Conservation (phyloP, 345 rosid species). For the Eucalyptus marginata region DNA sequence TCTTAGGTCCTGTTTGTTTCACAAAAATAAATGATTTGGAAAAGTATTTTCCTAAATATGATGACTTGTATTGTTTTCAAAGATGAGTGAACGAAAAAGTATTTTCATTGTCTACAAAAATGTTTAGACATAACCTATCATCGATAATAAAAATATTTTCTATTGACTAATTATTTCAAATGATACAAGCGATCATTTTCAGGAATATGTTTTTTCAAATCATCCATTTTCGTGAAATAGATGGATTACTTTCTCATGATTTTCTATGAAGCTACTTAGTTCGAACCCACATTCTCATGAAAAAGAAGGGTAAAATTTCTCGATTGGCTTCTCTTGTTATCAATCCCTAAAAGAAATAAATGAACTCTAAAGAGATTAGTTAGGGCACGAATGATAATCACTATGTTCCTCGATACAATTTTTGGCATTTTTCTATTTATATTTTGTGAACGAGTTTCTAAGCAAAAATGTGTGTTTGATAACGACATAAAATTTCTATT, state of each 20-base stretch:
- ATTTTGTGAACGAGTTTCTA: no score
- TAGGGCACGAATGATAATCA: no score
- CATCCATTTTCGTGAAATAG: background rate
- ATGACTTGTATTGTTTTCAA: background rate
- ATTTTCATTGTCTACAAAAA: background rate
- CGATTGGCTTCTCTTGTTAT: background rate
- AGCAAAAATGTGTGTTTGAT: no score
- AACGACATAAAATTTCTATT: no score
- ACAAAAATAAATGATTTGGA: background rate
- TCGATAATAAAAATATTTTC: fast-evolving
- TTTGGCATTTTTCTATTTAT: no score
- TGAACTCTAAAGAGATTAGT: background rate
- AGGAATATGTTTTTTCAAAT: background rate
- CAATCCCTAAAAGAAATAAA: background rate
- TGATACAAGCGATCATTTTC: fast-evolving
- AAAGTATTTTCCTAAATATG: background rate
- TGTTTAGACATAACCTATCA: fast-evolving
- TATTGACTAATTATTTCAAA: background rate
- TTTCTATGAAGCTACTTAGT: background rate
- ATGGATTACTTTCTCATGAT: background rate
- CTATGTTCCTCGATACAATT: no score
- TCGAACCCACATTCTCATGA: background rate
- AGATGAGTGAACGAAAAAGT: background rate
- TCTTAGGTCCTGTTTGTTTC: background rate
- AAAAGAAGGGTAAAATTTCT: background rate